These are phyloP conservation scores for Naganishia randhawae DNA, from an alignment of 768 basidiomycete genomes.

Conservation along the genomic window DNA sequence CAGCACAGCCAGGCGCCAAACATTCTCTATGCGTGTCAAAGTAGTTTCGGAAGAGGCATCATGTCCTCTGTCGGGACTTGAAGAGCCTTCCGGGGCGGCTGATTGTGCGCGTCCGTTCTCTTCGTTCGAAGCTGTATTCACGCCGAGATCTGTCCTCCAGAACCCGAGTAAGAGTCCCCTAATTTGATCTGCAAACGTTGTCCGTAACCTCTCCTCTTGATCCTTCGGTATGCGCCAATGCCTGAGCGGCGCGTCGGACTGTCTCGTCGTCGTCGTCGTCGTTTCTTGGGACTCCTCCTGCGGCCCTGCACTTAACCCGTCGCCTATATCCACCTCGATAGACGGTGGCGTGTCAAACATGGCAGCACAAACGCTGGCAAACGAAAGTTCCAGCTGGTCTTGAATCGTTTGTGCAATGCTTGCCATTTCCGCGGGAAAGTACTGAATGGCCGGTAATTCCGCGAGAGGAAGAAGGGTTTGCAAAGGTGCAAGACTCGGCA, in stretches of 20 bases:
- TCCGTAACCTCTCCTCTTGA: not conserved
- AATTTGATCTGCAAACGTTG: not conserved
- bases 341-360: slow-evolving; percentile 3
- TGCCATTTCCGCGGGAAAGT: slow-evolving; percentile 10
- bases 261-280: not conserved
- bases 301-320: not conserved
- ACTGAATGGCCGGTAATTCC: slow-evolving; percentile 30
- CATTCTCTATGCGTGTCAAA: slow-evolving; percentile 33
- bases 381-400: slow-evolving; percentile 38
- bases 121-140: not conserved
- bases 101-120: not conserved
- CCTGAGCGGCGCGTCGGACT: not conserved
- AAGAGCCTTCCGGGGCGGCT: not conserved
- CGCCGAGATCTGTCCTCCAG: not conserved
- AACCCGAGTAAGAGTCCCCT: not conserved
- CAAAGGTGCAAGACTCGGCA: slow-evolving; percentile 27
- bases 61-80: not conserved
- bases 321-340: not conserved
- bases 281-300: not conserved
- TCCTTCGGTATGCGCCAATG: not conserved
- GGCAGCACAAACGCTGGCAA: slow-evolving; percentile 27
- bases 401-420: slow-evolving; percentile 14
- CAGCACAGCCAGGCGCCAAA: slow-evolving; percentile 46
- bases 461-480: slow-evolving; percentile 37
- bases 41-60: not conserved